Evolutionary conservation across 768 basidiomycete genomes (phyloP), one percentile per base, ranked within the genome.

Genomic region (Russula sp.): DNA sequence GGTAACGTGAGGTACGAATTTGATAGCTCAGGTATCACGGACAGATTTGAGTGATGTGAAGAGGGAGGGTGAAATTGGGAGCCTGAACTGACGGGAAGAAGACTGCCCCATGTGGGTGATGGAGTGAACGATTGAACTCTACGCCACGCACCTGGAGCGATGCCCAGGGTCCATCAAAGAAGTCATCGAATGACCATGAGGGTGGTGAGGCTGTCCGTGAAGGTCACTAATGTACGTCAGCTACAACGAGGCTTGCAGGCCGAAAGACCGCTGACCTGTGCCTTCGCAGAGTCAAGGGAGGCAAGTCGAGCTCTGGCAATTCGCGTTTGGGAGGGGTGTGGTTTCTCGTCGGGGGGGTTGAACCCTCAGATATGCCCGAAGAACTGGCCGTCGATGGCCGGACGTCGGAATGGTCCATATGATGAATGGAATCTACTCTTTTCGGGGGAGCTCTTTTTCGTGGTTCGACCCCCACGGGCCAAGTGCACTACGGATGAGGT

Each of bases 381-480:
- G 88, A 90, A 16, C 83, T 84, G n/a, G 86, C 84, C 10, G 89
- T 88, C 1, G 86, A 89, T 38, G 87, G 87, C 36, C 84, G 76
- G 42, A 80, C 86, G 34, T 70, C 69, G 22, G 77, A 68, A 11
- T 82, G 78, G 52, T 86, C 84, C 10, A 66, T 60, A n/a, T 64
- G 64, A 32, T 64, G 64, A 32, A 66, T 56, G 1, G 70, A 59
- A 39, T 70, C 69, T 7, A 61, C 53, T 69, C 84, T 84, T 66
- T 81, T 78, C 1, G 77, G 72, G 1, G 79, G 61, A 35, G 82
- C 77, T 74, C 87, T 87, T 74, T 88, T 90, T 62, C 87, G 81
- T 38, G 82, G 72, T 32, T 87, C 84, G n/a, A 84, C 81, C 7
- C 83, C 85, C 69, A 91, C 88, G 7, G 90, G 90, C 90, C 90